Percentiles rank a stretch among this genome's conserved stretches.
Conservation (phyloP, 345 rosid genomes). For the Arabidopsis suecica region DNA sequence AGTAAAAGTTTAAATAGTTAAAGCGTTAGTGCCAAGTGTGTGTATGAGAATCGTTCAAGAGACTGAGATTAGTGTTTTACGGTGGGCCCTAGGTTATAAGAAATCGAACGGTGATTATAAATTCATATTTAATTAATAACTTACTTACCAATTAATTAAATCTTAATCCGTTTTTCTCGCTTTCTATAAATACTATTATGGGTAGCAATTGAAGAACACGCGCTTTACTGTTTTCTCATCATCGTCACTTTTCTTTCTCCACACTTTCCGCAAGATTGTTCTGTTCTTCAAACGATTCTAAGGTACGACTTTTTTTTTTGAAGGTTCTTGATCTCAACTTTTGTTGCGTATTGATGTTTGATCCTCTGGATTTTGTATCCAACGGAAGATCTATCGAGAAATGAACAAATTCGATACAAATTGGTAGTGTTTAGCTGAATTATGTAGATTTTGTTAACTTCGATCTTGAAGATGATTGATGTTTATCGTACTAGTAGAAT, state of each 20-base stretch:
- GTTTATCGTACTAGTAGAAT: neutral
- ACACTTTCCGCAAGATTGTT: conserved; percentile 27
- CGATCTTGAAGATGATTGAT: neutral
- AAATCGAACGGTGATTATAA: conserved; percentile 28
- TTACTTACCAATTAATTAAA: conserved; percentile 14
- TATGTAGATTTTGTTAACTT: neutral
- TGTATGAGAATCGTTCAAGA: conserved; percentile 43
- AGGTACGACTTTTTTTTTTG: conserved; percentile 38
- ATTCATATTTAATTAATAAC: neutral
- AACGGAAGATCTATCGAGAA: neutral
- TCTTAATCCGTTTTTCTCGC: conserved; percentile 36
- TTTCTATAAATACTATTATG: conserved; percentile 41
- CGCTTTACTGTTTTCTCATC: conserved; percentile 36
- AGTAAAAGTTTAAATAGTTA: conserved; percentile 39
- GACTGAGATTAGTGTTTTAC: conserved; percentile 37
- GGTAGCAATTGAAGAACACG: conserved; percentile 37
- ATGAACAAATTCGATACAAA: neutral
- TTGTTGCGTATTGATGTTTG: conserved; percentile 12
- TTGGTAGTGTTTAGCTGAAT: conserved; percentile 3
- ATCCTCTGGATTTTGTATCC: neutral
- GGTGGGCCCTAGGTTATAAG: conserved; percentile 26
- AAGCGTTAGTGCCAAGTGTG: conserved; percentile 35
- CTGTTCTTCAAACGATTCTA: conserved; percentile 25
- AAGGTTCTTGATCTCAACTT: conserved; percentile 20
- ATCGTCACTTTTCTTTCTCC: conserved; percentile 28